Percentiles rank a stretch among this genome's conserved stretches.
These are phyloP conservation scores for Globisporangium cylindrosporum DNA, from an alignment of 352 stramenopile genomes.

Conservation along the genomic window DNA sequence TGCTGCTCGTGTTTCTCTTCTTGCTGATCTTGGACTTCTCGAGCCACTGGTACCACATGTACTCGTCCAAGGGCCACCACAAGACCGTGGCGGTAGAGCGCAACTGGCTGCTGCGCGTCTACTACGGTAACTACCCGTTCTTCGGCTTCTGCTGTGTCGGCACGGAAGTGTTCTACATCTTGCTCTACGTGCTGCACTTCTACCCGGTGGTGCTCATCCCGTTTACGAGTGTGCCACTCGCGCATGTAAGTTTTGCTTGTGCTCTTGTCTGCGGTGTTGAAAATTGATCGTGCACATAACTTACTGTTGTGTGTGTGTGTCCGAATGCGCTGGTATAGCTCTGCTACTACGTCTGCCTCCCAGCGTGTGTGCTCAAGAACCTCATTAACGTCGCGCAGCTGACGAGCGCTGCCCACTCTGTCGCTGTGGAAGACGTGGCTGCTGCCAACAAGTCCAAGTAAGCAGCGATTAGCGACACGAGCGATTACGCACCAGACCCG, in stretches of 20 bases:
- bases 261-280: conserved; percentile 8
- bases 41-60: conserved; percentile 99
- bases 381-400: conserved; percentile 92
- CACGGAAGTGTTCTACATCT: conserved; percentile 90
- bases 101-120: conserved; percentile 94
- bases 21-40: conserved; percentile 96
- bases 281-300: background rate
- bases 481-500: too few relatives aligned
- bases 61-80: conserved; percentile 93
- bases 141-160: conserved; percentile 94
- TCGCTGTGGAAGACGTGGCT: conserved; percentile 67
- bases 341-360: conserved; percentile 87
- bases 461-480: background rate
- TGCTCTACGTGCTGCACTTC: conserved; percentile 89
- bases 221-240: conserved; percentile 46
- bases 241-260: conserved; percentile 32
- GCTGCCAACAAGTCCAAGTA: conserved; percentile 62
- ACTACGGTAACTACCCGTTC: conserved; percentile 91
- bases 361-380: conserved; percentile 91
- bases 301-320: background rate
- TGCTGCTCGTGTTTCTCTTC: conserved; percentile 81
- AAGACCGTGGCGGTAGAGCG: conserved; percentile 90
- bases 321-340: conserved; percentile 30
- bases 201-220: conserved; percentile 62
- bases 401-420: conserved; percentile 69